phyloP scores from a whole-genome alignment of 805 yeast genomes.

The Komagataella kurtzmanii region DNA sequence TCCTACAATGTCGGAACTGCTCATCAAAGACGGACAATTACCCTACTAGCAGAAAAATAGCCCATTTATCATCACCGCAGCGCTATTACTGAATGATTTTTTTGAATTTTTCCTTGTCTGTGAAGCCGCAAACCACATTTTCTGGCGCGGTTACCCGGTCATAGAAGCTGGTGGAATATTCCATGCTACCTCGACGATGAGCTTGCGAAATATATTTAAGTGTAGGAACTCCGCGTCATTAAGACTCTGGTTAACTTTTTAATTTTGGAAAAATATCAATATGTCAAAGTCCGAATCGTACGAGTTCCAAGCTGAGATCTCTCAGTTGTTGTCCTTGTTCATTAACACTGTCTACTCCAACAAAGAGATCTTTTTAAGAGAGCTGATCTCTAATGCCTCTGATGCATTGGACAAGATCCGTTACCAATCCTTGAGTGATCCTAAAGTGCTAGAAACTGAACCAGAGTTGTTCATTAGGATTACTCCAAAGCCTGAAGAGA shows the following conservation, averaged over 20 bases:
- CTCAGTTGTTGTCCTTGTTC: constrained; percentile 99
- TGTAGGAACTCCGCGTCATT: not conserved
- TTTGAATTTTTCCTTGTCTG: not conserved
- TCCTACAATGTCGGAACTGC: not conserved
- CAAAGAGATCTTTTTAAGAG: constrained; percentile 98
- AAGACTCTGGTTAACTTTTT: not conserved
- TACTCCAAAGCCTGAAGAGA: constrained; percentile 91
- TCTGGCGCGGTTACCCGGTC: not conserved
- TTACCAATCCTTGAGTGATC: constrained; percentile 90
- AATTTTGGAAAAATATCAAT: constrained; percentile 3
- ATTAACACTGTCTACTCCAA: constrained; percentile 99
- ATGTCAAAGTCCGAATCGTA: constrained; percentile 54
- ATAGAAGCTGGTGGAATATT: not conserved
- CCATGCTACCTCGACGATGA: not conserved
- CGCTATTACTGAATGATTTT: not conserved
- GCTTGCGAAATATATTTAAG: not conserved
- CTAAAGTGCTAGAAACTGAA: constrained; percentile 83
- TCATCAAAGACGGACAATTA: too few relatives aligned
- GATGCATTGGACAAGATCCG: constrained; percentile 99
- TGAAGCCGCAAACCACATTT: not conserved
- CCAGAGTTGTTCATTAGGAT: constrained; percentile 95
- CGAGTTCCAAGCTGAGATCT: constrained; percentile 99
- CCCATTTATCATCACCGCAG: not conserved
- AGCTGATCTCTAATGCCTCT: constrained; percentile 94
- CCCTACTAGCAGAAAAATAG: too few relatives aligned